phyloP scores from a whole-genome alignment of 2,329 filamentous ascomycete species.

The Arthroderma sp. region DNA sequence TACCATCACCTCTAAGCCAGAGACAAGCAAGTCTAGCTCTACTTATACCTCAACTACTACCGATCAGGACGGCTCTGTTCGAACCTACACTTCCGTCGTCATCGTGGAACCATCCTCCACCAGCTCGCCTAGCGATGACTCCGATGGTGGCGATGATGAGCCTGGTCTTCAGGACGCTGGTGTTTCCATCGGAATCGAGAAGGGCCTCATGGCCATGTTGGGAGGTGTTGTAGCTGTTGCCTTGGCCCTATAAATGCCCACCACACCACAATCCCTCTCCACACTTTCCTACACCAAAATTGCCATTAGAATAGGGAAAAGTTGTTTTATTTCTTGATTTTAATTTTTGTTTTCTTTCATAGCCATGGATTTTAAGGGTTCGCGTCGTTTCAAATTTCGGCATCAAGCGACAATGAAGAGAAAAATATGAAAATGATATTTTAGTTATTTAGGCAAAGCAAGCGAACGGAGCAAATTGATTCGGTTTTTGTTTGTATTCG shows the following conservation, averaged over 20 bases:
- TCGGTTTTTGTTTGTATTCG: no score
- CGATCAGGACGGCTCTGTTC: constrained; percentile 26
- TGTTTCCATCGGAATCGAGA: constrained; percentile 18
- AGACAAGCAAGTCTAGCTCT: constrained; percentile 11
- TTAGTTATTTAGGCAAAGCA: no score
- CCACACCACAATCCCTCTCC: no score
- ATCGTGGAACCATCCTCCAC: constrained; percentile 27
- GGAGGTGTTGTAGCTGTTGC: constrained; percentile 29
- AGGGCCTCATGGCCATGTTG: constrained; percentile 26
- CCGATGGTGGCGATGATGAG: constrained; percentile 14
- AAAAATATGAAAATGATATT: no score
- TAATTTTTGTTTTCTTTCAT: no score
- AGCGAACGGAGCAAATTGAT: no score
- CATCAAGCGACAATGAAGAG: no score
- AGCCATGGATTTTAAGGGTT: no score
- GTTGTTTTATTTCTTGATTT: no score
- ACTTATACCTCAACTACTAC: constrained; percentile 31
- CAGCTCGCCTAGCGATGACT: constrained; percentile 8
- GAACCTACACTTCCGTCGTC: constrained; percentile 33
- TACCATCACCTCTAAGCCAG: constrained; percentile 10
- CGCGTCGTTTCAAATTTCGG: no score
- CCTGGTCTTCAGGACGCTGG: constrained; percentile 29
- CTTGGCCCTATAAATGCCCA: constrained; percentile 21
- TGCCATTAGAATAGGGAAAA: no score
- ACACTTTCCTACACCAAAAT: no score